Conservation (phyloP, 257 asterid species). For the Cordia subcordata region DNA sequence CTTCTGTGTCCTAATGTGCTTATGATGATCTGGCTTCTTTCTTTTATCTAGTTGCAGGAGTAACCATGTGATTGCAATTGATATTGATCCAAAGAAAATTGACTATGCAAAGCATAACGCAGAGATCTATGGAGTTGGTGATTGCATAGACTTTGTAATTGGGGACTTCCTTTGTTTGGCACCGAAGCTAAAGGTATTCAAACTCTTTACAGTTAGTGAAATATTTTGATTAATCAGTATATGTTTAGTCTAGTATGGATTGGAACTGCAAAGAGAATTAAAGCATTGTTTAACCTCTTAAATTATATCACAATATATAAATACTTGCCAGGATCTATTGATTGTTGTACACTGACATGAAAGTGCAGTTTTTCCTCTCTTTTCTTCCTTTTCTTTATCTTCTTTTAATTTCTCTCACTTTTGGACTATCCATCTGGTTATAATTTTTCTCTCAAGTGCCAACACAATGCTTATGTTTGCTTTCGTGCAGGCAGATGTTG, state of each 20-base stretch:
- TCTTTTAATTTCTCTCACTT: too few species aligned
- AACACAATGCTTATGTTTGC: background rate
- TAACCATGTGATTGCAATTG: conserved; percentile 81
- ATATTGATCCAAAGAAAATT: conserved; percentile 76
- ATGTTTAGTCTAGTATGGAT: too few species aligned
- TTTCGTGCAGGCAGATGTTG: conserved; percentile 63
- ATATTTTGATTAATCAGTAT: background rate
- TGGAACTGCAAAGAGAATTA: too few species aligned
- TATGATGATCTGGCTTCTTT: background rate
- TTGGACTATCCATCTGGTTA: too few species aligned
- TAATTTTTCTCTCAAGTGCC: too few species aligned
- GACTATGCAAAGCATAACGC: conserved; percentile 81
- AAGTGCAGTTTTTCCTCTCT: too few species aligned
- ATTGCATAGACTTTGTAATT: conserved; percentile 65
- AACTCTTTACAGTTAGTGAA: background rate
- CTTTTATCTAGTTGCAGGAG: conserved; percentile 44
- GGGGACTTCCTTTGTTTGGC: conserved; percentile 79
- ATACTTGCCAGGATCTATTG: too few species aligned
- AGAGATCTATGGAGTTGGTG: conserved; percentile 71
- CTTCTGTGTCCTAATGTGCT: background rate
- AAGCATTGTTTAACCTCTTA: background rate
- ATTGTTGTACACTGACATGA: too few species aligned
- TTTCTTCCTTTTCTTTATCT: too few species aligned
- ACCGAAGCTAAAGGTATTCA: conserved; percentile 58
- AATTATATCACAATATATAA: too few species aligned